phyloP scores from a whole-genome alignment of 495 filamentous ascomycete genomes.

The Echria macrotheca region DNA sequence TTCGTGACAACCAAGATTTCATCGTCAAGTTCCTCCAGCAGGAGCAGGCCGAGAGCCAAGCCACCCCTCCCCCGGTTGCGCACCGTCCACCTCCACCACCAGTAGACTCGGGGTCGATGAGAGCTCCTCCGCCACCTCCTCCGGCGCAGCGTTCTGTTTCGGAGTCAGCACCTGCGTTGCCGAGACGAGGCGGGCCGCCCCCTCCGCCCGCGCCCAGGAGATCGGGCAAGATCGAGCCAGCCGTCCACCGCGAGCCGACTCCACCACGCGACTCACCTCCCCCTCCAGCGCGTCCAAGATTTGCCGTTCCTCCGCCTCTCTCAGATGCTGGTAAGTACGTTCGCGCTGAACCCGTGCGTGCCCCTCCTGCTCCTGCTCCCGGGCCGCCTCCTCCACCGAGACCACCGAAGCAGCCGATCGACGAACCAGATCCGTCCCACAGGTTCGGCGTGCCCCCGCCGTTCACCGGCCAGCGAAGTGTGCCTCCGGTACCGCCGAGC shows the following conservation, averaged over 20 bases:
- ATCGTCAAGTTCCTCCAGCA: constrained; percentile 87
- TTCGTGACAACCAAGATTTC: constrained; percentile 88
- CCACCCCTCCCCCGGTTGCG: constrained; percentile 52
- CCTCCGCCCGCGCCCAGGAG: constrained; percentile 75
- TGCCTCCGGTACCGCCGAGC: constrained; percentile 71
- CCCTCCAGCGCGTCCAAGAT: constrained; percentile 54
- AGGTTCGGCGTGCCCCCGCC: constrained; percentile 78
- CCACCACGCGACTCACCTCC: constrained; percentile 54
- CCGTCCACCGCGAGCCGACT: constrained; percentile 45
- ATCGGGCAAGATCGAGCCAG: constrained; percentile 38
- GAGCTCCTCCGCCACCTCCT: constrained; percentile 58
- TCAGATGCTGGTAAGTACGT: constrained; percentile 79
- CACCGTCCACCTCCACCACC: constrained; percentile 44
- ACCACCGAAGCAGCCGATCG: constrained; percentile 80
- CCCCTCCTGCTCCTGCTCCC: constrained; percentile 61
- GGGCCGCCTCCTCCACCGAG: constrained; percentile 82
- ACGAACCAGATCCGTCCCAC: constrained; percentile 46
- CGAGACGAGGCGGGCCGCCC: constrained; percentile 69
- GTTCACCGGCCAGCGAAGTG: constrained; percentile 64
- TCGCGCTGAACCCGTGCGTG: constrained; percentile 53
- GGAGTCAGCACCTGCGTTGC: constrained; percentile 29
- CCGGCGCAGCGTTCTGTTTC: constrained; percentile 31
- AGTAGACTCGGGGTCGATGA: constrained; percentile 19
- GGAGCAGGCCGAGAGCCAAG: constrained; percentile 55
- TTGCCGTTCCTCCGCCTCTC: constrained; percentile 77